Base-by-base conservation (phyloP, 1,139 yeast genomes). In the Protomyces inouyei region DNA sequence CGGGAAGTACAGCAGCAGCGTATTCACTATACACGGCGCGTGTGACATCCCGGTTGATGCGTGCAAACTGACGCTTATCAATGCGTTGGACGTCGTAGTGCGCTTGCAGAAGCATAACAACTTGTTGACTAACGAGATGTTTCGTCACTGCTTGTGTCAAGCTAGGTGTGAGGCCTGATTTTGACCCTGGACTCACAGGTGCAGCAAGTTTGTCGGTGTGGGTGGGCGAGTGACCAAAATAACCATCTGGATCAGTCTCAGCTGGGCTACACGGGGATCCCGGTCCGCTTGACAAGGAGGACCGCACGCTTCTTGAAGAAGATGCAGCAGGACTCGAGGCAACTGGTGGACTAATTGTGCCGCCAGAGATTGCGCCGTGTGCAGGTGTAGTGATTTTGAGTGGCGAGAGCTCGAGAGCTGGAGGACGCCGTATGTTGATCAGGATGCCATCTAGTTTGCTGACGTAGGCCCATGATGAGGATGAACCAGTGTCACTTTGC, bases 31-130 rank as follows among this genome's bases (percentile, higher is more conserved):
- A 59, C 21, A 59, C 28, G 8, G 57, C 38, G 32, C 63, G 45
- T 37, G 63, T 59, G n/a, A 59, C 36, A 23, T 53, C 52, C 18
- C 57, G n/a, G 25, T 59, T 52, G 45, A 52, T 52, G 52, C 38
- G 53, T n/a, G 57, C 54, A 32, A 59, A 59, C 32, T 59, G 57
- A n/a, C 52, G 57, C 53, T 52, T 59, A 46, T 55, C 43, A 40
- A 59, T 43, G 0, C 48, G 35, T 43, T 52, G 38, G 14, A 51
- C 55, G 25, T 59, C 38, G 25, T 59, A 59, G 32, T 38, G 54
- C 10, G 57, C 56, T 25, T 59, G 53, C 23, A 59, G 53, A 14
- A 40, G 52, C 14, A 51, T 16, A 21, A 55, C 37, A 53, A 59
- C 63, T 10, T 52, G 52, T 12, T 53, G 45, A 12, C 52, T 16